Evolutionary conservation across 306 rosid genomes (phyloP).

Genomic region (Quercus glauca): DNA sequence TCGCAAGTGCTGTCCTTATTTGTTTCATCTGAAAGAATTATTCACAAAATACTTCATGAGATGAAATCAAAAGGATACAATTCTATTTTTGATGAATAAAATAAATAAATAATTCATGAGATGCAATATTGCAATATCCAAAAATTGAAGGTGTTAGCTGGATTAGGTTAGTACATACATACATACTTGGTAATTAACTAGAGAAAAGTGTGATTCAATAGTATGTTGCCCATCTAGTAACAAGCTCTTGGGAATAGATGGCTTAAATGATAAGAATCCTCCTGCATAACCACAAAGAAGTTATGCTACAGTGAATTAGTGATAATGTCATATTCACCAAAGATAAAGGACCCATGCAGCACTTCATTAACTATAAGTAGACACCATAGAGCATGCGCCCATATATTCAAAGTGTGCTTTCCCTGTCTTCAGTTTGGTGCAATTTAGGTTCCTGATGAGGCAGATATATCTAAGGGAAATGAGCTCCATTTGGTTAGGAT

Average conservation of each 20-base stretch:
- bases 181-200: slow-evolving; percentile 90
- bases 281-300: slow-evolving; percentile 49
- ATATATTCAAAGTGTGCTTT: slow-evolving; percentile 6
- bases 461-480: not conserved
- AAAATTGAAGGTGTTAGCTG: slow-evolving; percentile 33
- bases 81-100: too few relatives aligned
- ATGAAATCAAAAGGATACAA: not conserved
- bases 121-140: slow-evolving; percentile 17
- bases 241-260: slow-evolving; percentile 77
- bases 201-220: slow-evolving; percentile 72
- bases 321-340: slow-evolving; percentile 5
- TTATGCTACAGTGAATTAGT: not conserved
- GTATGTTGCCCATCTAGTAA: slow-evolving; percentile 66
- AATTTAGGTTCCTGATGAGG: not conserved
- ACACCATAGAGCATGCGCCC: not conserved
- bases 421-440: slow-evolving; percentile 21
- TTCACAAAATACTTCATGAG: slow-evolving; percentile 13
- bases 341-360: not conserved
- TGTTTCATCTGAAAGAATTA: slow-evolving; percentile 71
- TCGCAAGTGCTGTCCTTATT: slow-evolving; percentile 84
- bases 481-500: not conserved
- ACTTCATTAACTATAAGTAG: slow-evolving; percentile 11
- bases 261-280: slow-evolving; percentile 83
- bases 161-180: slow-evolving; percentile 40
- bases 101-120: slow-evolving; percentile 2